Evolutionary conservation across 306 rosid species (phyloP).

Genomic region (Vicia faba): DNA sequence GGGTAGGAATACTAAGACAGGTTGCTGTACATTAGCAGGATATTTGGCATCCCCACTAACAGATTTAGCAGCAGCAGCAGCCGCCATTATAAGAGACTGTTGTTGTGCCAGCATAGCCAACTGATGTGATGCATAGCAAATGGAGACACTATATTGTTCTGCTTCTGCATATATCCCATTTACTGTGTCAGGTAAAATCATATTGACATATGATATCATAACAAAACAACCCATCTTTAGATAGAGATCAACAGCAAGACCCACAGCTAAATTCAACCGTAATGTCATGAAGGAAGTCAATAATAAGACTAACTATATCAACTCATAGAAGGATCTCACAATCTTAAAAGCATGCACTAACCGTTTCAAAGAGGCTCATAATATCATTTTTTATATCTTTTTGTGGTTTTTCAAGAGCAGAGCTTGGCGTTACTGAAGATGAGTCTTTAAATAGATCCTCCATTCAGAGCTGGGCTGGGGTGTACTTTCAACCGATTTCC

Average conservation of each 20-base stretch:
- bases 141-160: slow-evolving; percentile 82
- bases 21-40: slow-evolving; percentile 50
- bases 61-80: slow-evolving; percentile 72
- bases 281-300: not conserved
- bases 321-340: slow-evolving; percentile 19
- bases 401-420: slow-evolving; percentile 59
- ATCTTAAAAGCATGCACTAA: slow-evolving; percentile 36
- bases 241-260: slow-evolving; percentile 24
- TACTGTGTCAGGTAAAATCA: slow-evolving; percentile 33
- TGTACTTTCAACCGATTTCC: slow-evolving; percentile 55
- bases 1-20: slow-evolving; percentile 55
- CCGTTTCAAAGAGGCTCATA: slow-evolving; percentile 98
- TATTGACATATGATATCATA: slow-evolving; percentile 24
- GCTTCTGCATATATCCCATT: slow-evolving; percentile 68
- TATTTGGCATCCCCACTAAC: slow-evolving; percentile 52
- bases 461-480: slow-evolving; percentile 58
- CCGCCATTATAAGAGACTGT: slow-evolving; percentile 83
- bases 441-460: slow-evolving; percentile 79
- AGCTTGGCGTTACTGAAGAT: slow-evolving; percentile 50
- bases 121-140: slow-evolving; percentile 86
- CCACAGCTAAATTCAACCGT: slow-evolving; percentile 15
- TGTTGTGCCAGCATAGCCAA: slow-evolving; percentile 89
- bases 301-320: slow-evolving; percentile 14
- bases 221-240: slow-evolving; percentile 1
- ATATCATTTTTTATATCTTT: slow-evolving; percentile 88